Percentiles rank a stretch among this genome's conserved stretches.
phyloP scores from a whole-genome alignment of 352 stramenopile species.

The Globisporangium takayamanum region DNA sequence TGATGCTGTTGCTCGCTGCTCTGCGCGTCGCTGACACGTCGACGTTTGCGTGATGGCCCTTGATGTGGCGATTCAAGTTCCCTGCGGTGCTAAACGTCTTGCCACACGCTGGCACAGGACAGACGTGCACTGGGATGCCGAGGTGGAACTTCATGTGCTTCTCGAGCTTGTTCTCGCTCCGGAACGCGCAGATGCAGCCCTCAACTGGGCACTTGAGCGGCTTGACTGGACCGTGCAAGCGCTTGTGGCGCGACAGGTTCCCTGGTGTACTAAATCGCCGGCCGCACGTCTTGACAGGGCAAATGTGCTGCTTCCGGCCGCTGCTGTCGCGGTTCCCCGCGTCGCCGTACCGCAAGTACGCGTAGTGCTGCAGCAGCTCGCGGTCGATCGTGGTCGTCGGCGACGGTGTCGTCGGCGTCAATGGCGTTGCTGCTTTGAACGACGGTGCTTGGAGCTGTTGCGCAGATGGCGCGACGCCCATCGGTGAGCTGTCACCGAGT shows the following conservation, averaged over 20 bases:
- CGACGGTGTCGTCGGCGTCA: background rate
- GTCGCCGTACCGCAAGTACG: constrained; percentile 14
- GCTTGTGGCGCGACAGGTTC: constrained; percentile 57
- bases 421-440: background rate
- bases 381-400: constrained; percentile 6
- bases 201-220: constrained; percentile 39
- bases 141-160: constrained; percentile 66
- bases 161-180: constrained; percentile 50
- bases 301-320: constrained; percentile 35
- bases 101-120: constrained; percentile 28
- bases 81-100: constrained; percentile 59
- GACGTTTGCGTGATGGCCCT: constrained; percentile 36
- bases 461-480: background rate
- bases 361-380: constrained; percentile 16
- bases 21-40: constrained; percentile 11
- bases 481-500: constrained; percentile 1
- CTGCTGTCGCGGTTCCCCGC: background rate
- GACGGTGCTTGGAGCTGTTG: background rate
- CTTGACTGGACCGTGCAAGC: constrained; percentile 43
- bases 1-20: constrained; percentile 3
- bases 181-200: constrained; percentile 44
- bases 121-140: constrained; percentile 40
- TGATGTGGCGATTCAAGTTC: constrained; percentile 58
- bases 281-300: constrained; percentile 38
- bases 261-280: constrained; percentile 48